Percentiles rank a stretch among this genome's conserved stretches.
Conservation (phyloP, 208 protist species). For the Leishmania mexicana region DNA sequence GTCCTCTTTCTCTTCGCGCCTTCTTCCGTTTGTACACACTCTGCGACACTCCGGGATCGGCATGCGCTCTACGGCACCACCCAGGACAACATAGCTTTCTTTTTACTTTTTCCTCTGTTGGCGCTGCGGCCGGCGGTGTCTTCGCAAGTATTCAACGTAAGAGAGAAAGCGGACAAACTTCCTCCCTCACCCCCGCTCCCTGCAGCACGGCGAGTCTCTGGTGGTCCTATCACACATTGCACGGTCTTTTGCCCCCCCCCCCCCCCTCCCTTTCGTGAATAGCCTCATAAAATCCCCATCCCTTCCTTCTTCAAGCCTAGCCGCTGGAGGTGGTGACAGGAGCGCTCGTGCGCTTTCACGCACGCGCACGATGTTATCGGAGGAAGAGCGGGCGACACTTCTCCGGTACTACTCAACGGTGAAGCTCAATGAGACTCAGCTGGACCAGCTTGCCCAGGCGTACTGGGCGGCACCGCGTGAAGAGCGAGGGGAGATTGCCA, state of each 20-base stretch:
- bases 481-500: constrained; percentile 71
- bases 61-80: background rate
- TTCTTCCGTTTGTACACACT: too few relatives aligned
- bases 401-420: constrained; percentile 72
- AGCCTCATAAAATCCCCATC: background rate
- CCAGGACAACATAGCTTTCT: background rate
- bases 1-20: background rate
- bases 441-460: constrained; percentile 57
- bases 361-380: constrained; percentile 51
- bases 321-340: background rate
- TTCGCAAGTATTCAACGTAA: background rate
- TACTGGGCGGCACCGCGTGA: constrained; percentile 77
- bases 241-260: background rate
- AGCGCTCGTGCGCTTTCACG: background rate
- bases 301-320: background rate
- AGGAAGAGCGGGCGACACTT: constrained; percentile 64
- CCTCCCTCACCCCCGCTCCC: background rate
- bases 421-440: constrained; percentile 61
- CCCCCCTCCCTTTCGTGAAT: background rate
- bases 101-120: background rate
- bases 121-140: background rate
- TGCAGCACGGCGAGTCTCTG: background rate
- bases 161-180: background rate
- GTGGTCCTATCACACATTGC: background rate
- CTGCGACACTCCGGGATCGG: background rate